phyloP scores from a whole-genome alignment of 345 rosid species.

The Fremontodendron californicum region DNA sequence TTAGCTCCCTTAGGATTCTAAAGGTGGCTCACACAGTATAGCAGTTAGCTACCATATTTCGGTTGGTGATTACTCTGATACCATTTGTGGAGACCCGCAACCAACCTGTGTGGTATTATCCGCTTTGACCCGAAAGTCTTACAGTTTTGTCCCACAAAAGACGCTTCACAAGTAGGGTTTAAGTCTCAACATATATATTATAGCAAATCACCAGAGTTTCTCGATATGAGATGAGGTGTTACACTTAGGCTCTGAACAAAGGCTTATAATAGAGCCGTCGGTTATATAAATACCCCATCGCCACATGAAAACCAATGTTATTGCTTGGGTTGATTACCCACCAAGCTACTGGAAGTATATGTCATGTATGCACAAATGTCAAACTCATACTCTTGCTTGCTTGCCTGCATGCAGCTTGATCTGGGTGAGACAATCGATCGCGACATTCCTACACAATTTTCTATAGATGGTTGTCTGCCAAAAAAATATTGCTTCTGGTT shows the following conservation, averaged over 20 bases:
- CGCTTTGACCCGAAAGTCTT: no score
- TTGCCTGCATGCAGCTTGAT: slow-evolving; percentile 46
- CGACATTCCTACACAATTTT: slow-evolving; percentile 45
- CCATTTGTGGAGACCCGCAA: no score
- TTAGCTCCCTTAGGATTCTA: no score
- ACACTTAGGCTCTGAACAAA: not conserved
- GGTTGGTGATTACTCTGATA: no score
- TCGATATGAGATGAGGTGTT: no score
- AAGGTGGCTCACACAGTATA: no score
- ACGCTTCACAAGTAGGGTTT: no score
- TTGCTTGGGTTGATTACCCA: not conserved
- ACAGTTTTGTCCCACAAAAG: no score
- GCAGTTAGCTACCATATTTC: no score
- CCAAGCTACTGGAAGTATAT: not conserved
- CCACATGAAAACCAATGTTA: not conserved
- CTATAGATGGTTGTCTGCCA: slow-evolving; percentile 35
- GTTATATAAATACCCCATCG: not conserved
- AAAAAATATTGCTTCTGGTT: slow-evolving; percentile 55
- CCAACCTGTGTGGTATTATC: no score
- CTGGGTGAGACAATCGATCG: slow-evolving; percentile 65
- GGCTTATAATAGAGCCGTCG: not conserved
- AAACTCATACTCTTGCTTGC: not conserved
- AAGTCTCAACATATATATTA: no score
- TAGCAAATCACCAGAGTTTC: no score
- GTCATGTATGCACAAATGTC: not conserved